Evolutionary conservation across 306 rosid genomes (phyloP).

Genomic region (Pterocarpus macrocarpus): DNA sequence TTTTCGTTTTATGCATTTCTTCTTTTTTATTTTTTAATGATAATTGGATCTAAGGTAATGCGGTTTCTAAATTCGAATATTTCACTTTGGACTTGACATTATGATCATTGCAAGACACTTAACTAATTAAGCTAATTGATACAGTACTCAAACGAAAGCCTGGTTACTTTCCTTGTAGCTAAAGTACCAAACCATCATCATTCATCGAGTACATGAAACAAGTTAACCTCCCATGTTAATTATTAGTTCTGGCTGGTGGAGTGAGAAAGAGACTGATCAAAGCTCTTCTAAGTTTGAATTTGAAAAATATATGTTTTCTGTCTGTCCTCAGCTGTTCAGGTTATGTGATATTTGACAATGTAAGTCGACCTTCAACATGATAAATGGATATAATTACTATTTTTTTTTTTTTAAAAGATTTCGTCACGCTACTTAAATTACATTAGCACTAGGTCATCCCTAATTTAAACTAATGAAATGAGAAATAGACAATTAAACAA

Average conservation of each 20-base stretch:
- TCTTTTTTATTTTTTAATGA: not conserved
- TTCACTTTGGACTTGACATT: not conserved
- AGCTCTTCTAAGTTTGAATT: not conserved
- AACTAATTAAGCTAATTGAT: not conserved
- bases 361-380: not conserved
- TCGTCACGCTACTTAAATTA: not conserved
- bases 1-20: not conserved
- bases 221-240: not conserved
- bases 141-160: not conserved
- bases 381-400: not conserved
- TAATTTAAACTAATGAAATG: slow-evolving; percentile 13
- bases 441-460: not conserved
- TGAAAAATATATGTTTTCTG: not conserved
- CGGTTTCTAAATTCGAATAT: not conserved
- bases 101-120: not conserved
- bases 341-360: not conserved
- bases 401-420: too few species aligned
- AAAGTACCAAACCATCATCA: not conserved
- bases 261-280: not conserved
- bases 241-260: not conserved
- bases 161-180: not conserved
- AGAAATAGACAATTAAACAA: slow-evolving; percentile 15
- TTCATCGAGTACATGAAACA: not conserved
- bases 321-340: not conserved
- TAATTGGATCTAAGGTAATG: not conserved